These are phyloP conservation scores for Blastobotrys capitulatus DNA, from an alignment of 1,139 yeast species.

Conservation along the genomic window DNA sequence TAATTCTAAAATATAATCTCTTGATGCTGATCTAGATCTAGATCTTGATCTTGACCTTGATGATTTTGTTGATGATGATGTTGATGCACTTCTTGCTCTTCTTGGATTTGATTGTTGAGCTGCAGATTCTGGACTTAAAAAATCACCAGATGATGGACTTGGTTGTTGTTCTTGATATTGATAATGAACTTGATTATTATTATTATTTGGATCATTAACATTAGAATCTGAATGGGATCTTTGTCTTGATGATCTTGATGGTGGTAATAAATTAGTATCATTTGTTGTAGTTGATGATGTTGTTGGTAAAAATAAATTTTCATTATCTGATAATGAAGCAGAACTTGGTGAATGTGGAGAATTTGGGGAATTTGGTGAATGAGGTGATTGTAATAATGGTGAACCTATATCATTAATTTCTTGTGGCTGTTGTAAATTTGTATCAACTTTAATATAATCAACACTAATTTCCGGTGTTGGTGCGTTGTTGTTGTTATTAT, in stretches of 20 bases:
- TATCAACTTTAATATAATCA: conserved; percentile 6
- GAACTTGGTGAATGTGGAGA: conserved; percentile 3
- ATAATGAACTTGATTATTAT: too few relatives aligned
- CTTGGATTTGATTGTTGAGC: conserved; percentile 8
- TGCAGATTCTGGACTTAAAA: conserved; percentile 14
- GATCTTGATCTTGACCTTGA: conserved; percentile 20
- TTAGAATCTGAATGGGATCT: conserved; percentile 25
- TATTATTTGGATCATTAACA: conserved; percentile 3
- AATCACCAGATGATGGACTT: conserved; percentile 8
- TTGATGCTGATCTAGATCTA: conserved; percentile 23
- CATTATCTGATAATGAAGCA: conserved; percentile 1
- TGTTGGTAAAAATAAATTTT: conserved; percentile 3
- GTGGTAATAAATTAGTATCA: conserved; percentile 11
- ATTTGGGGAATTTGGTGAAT: background rate
- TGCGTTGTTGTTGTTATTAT: background rate
- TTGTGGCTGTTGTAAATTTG: background rate
- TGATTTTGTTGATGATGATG: conserved; percentile 3
- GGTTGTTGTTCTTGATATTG: conserved; percentile 4
- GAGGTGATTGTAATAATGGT: background rate
- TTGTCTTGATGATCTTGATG: conserved; percentile 17
- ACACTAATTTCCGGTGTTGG: conserved; percentile 14
- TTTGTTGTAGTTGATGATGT: background rate
- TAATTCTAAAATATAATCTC: conserved; percentile 35
- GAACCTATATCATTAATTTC: background rate
- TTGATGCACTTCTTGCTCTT: conserved; percentile 18